Base-by-base conservation (phyloP, 2,329 filamentous ascomycete species). In the Tolypocladium amazonense region DNA sequence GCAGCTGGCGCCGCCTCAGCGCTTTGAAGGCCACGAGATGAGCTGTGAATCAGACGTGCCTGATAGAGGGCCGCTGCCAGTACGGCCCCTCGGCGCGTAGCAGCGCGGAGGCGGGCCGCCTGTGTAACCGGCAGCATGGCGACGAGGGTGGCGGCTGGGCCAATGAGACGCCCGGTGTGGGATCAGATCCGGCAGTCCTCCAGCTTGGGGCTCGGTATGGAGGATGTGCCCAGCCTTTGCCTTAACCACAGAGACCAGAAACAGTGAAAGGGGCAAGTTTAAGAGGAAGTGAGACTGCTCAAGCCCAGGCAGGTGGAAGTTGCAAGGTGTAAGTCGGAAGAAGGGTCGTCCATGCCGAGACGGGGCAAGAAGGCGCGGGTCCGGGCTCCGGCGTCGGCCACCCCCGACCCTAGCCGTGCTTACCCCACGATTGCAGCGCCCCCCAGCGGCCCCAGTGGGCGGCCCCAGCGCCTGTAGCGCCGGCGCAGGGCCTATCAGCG, bases 1-100 rank as follows among this genome's bases (percentile, higher is more conserved):
- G 65, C 65, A 55, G 63, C 62, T 1, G 66, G 65, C 4, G 68
- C 64, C n/a, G 65, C 63, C 58, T 71, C 68, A 8, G 66, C 61
- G 56, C 62, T 67, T 41, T 62, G 63, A 37, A 65, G 50, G 58
- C 64, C 60, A 23, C 61, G 64, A 4, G 64, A 60, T 14, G 54
- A 64, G 53, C 56, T 63, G 45, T 67, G 63, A 43, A 70, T 53
- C 54, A 43, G 59, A 57, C 30, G 64, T 65, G 15, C 56, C 55
- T 38, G 56, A 20, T 37, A 37, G 5, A 57, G n/a, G 11, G n/a
- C 7, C 27, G 56, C 56, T 25, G 41, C 27, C 30, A 20, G 56
- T 5, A 33, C 62, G 56, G 50, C 58, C 45, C 45, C 58, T 9
- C 18, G 59, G 11, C 8, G 64, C 39, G 53, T 52, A 47, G 27